Evolutionary conservation across 257 asterid species (phyloP).

Genomic region (Jacaranda copaia): DNA sequence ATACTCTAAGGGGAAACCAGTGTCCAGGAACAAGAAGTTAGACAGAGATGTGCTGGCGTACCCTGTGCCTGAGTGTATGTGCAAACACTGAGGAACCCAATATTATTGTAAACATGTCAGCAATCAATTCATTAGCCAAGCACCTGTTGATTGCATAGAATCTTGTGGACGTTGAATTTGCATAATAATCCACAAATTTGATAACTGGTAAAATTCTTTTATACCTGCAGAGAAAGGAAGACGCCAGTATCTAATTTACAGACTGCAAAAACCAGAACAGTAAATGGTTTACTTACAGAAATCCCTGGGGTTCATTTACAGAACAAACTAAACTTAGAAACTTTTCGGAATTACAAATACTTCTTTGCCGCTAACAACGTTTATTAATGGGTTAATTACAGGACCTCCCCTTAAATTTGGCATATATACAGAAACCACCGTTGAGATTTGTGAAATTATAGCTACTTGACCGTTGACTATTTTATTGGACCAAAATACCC

Average conservation of each 20-base stretch:
- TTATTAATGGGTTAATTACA: too few species aligned
- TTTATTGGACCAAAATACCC: too few species aligned
- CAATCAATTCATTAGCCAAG: neutral
- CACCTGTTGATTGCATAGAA: neutral
- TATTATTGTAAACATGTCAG: too few species aligned
- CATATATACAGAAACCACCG: too few species aligned
- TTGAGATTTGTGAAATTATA: too few species aligned
- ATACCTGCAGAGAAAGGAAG: neutral
- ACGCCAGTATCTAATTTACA: neutral
- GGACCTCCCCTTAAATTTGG: too few species aligned
- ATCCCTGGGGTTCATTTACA: too few species aligned
- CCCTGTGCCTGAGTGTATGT: constrained; percentile 79
- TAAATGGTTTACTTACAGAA: too few species aligned
- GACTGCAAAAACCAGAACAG: neutral
- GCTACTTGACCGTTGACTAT: too few species aligned
- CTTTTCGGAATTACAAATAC: too few species aligned
- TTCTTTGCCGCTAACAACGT: too few species aligned
- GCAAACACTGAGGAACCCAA: constrained; percentile 37
- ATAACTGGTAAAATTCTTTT: neutral
- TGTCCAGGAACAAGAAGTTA: constrained; percentile 47
- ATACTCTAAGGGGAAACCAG: constrained; percentile 60
- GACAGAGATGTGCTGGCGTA: constrained; percentile 71
- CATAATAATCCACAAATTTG: neutral
- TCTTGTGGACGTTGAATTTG: neutral
- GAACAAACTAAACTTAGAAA: too few species aligned